These are phyloP conservation scores for Myxozyma neotropica DNA, from an alignment of 805 yeast species.

Conservation along the genomic window DNA sequence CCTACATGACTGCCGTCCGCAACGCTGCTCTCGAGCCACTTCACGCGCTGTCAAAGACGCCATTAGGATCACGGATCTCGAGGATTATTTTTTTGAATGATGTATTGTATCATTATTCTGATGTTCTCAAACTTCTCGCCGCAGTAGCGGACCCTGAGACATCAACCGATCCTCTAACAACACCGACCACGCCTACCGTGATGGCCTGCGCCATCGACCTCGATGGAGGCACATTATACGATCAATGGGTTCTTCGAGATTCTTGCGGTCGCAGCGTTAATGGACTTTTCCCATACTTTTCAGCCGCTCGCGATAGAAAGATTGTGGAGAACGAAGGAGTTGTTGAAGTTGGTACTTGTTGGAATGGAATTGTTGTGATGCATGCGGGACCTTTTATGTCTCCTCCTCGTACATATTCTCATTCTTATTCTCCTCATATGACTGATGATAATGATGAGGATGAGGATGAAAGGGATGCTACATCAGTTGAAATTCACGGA, in stretches of 20 bases:
- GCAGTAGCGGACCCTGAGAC: neutral
- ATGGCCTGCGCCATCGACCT: slow-evolving; percentile 28
- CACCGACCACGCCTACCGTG: slow-evolving; percentile 10
- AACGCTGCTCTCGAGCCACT: slow-evolving; percentile 26
- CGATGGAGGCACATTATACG: slow-evolving; percentile 27
- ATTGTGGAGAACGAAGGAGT: slow-evolving; percentile 2
- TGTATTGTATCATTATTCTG: slow-evolving; percentile 23
- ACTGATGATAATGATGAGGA: neutral
- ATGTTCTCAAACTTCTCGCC: slow-evolving; percentile 19
- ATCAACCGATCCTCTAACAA: neutral
- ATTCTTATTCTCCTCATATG: neutral
- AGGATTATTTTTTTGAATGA: slow-evolving; percentile 24
- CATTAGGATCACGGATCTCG: slow-evolving; percentile 12
- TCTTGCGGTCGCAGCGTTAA: slow-evolving; percentile 17
- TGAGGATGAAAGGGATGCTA: neutral
- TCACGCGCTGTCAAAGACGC: slow-evolving; percentile 2
- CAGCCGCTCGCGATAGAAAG: slow-evolving; percentile 2
- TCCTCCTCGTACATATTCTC: slow-evolving; percentile 12
- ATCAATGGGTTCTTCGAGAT: slow-evolving; percentile 29
- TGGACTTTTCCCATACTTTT: slow-evolving; percentile 24
- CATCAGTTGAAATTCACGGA: neutral
- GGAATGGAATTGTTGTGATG: slow-evolving; percentile 30
- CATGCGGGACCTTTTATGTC: slow-evolving; percentile 25
- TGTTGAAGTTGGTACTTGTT: slow-evolving; percentile 28
- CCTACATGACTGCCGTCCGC: slow-evolving; percentile 29